Evolutionary conservation across 805 yeast genomes (phyloP).

Genomic region (Barnettozyma botsteinii): DNA sequence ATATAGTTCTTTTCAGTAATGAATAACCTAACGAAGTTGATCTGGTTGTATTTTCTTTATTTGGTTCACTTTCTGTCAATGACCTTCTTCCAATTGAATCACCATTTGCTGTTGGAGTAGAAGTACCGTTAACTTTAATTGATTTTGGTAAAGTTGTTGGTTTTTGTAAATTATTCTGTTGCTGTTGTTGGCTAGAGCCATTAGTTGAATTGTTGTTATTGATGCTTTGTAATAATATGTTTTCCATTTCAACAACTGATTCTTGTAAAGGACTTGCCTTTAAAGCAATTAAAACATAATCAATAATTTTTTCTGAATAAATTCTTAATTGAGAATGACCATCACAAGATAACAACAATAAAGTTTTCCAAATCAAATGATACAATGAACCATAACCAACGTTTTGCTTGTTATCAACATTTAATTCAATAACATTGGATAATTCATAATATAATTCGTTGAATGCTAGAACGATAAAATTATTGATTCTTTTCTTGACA

Average conservation of each 20-base stretch:
- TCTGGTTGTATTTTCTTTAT: slow-evolving; percentile 4
- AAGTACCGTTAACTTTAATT: slow-evolving; percentile 29
- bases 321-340: slow-evolving; percentile 78
- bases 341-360: slow-evolving; percentile 76
- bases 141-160: slow-evolving; percentile 33
- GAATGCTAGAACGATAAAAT: slow-evolving; percentile 82
- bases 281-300: slow-evolving; percentile 58
- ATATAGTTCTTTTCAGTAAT: slow-evolving; percentile 21
- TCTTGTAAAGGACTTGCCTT: slow-evolving; percentile 53
- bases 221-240: slow-evolving; percentile 48
- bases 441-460: slow-evolving; percentile 79
- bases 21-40: slow-evolving; percentile 12
- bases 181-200: slow-evolving; percentile 18
- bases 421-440: slow-evolving; percentile 30
- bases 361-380: slow-evolving; percentile 81
- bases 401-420: slow-evolving; percentile 54
- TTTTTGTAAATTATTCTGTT: slow-evolving; percentile 21
- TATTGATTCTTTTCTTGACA: slow-evolving; percentile 60
- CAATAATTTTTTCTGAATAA: slow-evolving; percentile 69
- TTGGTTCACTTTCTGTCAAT: slow-evolving; percentile 8
- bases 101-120: too few relatives aligned
- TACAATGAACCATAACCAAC: slow-evolving; percentile 87
- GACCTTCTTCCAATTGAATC: slow-evolving; percentile 13
- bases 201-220: slow-evolving; percentile 12
- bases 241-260: slow-evolving; percentile 61